Conservation (phyloP, 768 basidiomycete species). For the Amanita subjunquillea region DNA sequence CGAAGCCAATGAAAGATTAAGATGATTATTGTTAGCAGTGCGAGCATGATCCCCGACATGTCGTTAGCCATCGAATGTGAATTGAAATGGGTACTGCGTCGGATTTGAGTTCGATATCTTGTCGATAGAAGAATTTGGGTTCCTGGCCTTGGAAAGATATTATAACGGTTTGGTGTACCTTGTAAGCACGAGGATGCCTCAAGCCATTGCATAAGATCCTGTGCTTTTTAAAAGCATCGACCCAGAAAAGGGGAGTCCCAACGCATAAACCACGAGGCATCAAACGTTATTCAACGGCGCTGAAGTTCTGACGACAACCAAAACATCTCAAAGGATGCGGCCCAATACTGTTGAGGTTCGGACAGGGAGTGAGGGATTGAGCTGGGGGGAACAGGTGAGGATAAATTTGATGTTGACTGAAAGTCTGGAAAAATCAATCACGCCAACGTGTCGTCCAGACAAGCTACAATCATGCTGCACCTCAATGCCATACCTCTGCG, state of each 20-base stretch:
- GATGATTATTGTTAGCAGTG: slow-evolving; percentile 20
- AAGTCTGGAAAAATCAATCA: too few species aligned
- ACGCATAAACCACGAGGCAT: slow-evolving; percentile 15
- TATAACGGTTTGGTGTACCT: not conserved
- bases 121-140: slow-evolving; percentile 5
- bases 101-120: not conserved
- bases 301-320: not conserved
- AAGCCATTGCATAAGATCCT: not conserved
- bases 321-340: too few species aligned
- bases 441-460: too few species aligned
- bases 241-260: slow-evolving; percentile 2
- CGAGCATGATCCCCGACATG: slow-evolving; percentile 16
- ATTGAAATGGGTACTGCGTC: not conserved
- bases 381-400: too few species aligned
- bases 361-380: too few species aligned
- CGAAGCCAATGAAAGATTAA: slow-evolving; percentile 10
- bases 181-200: slow-evolving; percentile 10
- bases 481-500: too few species aligned
- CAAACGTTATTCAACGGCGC: not conserved
- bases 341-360: too few species aligned
- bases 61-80: not conserved
- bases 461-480: too few species aligned
- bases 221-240: not conserved
- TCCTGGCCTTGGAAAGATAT: not conserved
- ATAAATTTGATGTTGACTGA: too few species aligned